phyloP scores from a whole-genome alignment of 2,329 filamentous ascomycete species.

The Helicocarpus griseus region DNA sequence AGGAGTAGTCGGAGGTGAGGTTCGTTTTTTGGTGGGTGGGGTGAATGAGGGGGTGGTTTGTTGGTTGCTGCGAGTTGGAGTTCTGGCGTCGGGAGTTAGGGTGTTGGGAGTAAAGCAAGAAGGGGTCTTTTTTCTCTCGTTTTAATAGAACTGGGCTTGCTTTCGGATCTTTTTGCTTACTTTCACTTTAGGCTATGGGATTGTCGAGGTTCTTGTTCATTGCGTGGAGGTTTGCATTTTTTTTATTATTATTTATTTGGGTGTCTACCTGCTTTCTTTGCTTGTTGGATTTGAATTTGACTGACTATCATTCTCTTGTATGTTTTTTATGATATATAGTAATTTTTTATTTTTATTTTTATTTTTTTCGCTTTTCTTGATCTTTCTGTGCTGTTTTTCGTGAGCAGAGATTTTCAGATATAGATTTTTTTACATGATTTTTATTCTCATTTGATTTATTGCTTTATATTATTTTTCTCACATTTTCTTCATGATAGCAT shows the following conservation, averaged over 20 bases:
- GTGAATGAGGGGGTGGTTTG: neutral
- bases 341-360: neutral
- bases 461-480: too few relatives aligned
- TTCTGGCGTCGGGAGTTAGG: neutral
- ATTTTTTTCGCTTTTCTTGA: neutral
- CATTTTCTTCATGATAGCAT: too few relatives aligned
- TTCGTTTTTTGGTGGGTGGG: neutral
- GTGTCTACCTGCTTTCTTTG: neutral
- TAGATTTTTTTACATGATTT: too few relatives aligned
- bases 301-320: neutral
- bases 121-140: neutral
- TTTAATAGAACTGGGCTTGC: too few relatives aligned
- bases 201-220: neutral
- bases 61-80: neutral
- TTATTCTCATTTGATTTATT: too few relatives aligned
- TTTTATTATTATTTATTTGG: neutral
- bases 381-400: too few relatives aligned
- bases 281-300: neutral
- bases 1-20: slow-evolving; percentile 6
- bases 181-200: neutral
- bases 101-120: neutral
- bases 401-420: too few relatives aligned
- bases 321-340: neutral
- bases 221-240: neutral
- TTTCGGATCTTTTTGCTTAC: neutral